phyloP scores from a whole-genome alignment of 129 eudicot genomes.

The Chrysanthemum makinoi region DNA sequence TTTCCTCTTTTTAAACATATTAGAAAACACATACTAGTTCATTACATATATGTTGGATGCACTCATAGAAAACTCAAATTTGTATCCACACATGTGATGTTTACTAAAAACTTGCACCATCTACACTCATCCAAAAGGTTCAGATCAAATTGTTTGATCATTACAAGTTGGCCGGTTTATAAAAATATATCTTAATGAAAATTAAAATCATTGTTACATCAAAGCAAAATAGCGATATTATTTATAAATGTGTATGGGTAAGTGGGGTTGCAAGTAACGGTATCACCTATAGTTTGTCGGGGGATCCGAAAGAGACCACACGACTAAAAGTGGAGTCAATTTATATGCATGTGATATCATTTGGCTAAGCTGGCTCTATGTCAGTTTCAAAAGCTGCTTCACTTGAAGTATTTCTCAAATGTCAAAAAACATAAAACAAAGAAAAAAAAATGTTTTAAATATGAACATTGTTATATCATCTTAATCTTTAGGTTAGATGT shows the following conservation, averaged over 20 bases:
- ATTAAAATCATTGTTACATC: neutral
- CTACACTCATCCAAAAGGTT: no score
- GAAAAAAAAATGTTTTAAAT: no score
- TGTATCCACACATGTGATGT: no score
- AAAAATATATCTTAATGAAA: neutral
- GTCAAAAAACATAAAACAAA: neutral
- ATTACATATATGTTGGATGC: no score
- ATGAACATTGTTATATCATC: no score
- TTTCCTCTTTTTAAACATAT: no score
- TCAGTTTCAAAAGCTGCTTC: conserved; percentile 29
- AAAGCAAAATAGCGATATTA: neutral
- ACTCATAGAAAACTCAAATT: no score
- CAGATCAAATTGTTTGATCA: no score
- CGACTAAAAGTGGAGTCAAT: conserved; percentile 16
- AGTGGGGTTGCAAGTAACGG: conserved; percentile 18
- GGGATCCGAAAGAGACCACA: conserved; percentile 17
- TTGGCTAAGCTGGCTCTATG: conserved; percentile 24
- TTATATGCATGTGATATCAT: conserved; percentile 18
- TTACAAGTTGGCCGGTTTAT: no score
- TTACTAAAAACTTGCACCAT: no score
- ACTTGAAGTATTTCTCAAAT: neutral
- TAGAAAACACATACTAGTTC: no score
- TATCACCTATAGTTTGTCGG: conserved; percentile 14
- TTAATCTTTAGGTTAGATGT: no score
- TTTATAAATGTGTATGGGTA: neutral